phyloP scores from a whole-genome alignment of 805 yeast species.

The Saccharomyces kudriavzevii region DNA sequence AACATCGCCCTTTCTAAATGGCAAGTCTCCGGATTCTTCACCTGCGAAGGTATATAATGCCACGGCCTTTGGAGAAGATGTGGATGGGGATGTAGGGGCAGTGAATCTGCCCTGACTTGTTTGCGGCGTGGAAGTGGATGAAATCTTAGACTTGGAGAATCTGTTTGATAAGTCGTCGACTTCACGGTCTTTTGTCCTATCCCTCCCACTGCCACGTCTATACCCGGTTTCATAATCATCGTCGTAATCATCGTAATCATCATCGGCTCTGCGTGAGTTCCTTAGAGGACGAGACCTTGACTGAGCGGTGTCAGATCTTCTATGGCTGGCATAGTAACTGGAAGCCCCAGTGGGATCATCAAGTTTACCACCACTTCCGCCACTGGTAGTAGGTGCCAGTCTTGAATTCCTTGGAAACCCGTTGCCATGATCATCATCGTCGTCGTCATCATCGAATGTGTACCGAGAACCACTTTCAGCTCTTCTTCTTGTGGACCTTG shows the following conservation, averaged over 20 bases:
- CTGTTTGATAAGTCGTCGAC: constrained; percentile 35
- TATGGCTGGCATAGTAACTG: constrained; percentile 31
- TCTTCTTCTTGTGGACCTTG: constrained; percentile 25
- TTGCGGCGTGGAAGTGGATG: constrained; percentile 30
- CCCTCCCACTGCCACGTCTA: constrained; percentile 23
- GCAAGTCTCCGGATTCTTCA: constrained; percentile 84
- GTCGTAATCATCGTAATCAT: constrained; percentile 53
- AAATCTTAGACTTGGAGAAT: constrained; percentile 31
- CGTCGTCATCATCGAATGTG: constrained; percentile 21
- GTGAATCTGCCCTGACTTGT: constrained; percentile 11
- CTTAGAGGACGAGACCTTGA: constrained; percentile 10
- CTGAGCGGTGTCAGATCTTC: constrained; percentile 11
- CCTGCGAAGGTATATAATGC: constrained; percentile 87
- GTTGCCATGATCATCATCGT: constrained; percentile 21
- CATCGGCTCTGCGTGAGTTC: constrained; percentile 76
- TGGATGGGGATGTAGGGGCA: constrained; percentile 11
- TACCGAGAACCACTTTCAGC: constrained; percentile 13
- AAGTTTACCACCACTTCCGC: constrained; percentile 11
- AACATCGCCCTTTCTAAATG: constrained; percentile 91
- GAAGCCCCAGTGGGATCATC: constrained; percentile 36
- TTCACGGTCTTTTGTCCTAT: constrained; percentile 15
- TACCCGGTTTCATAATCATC: constrained; percentile 20
- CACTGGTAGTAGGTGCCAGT: constrained; percentile 5
- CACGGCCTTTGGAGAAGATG: constrained; percentile 63
- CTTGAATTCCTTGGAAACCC: not conserved